Evolutionary conservation across 352 stramenopile species (phyloP).

Genomic region (Pythium sp.): DNA sequence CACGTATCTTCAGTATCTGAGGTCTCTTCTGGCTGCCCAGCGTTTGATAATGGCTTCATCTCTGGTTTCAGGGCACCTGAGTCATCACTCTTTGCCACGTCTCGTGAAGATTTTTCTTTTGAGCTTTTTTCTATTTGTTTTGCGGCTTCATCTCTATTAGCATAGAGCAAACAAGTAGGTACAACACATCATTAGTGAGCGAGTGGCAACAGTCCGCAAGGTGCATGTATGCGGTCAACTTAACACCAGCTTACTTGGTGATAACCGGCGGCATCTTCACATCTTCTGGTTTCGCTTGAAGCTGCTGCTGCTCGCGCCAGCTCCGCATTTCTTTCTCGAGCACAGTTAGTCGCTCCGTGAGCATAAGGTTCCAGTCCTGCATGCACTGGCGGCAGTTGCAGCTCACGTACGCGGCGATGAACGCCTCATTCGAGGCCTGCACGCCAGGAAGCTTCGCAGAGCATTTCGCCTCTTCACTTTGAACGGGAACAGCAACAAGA

Average conservation of each 20-base stretch:
- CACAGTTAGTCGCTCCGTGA: slow-evolving; percentile 9
- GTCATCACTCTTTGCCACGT: background rate
- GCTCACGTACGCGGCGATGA: slow-evolving; percentile 15
- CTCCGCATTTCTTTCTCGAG: slow-evolving; percentile 10
- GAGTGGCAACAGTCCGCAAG: background rate
- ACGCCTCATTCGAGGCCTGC: slow-evolving; percentile 13
- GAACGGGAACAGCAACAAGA: too few species aligned
- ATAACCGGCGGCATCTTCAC: background rate
- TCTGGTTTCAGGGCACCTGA: background rate
- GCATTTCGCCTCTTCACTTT: background rate
- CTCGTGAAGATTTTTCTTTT: background rate
- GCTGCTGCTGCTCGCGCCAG: background rate
- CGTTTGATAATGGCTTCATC: background rate
- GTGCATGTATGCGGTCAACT: background rate
- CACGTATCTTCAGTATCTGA: slow-evolving; percentile 8
- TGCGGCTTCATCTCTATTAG: background rate
- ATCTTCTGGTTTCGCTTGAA: slow-evolving; percentile 3
- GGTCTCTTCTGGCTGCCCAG: background rate
- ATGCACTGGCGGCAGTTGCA: slow-evolving; percentile 23
- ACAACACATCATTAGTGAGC: background rate
- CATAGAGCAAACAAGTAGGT: background rate
- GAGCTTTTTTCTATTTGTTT: background rate
- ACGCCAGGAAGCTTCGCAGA: slow-evolving; percentile 2
- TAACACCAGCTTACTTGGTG: background rate
- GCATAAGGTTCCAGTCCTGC: slow-evolving; percentile 17